Base-by-base conservation (phyloP, 106 monocot species). In the Chionographis japonica region DNA sequence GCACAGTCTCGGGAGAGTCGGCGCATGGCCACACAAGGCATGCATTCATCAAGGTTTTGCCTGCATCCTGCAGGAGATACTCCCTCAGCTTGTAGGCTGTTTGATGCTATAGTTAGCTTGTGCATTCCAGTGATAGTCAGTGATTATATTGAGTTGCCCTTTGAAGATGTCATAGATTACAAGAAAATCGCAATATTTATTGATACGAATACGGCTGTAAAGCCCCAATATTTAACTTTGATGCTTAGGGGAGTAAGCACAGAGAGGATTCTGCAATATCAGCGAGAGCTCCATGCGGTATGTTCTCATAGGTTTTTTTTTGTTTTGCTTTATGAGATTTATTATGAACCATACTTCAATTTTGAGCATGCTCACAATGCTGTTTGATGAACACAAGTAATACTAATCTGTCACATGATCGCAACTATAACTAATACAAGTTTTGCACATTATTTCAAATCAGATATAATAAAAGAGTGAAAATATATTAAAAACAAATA, bases 61-160 rank as follows among this genome's bases (percentile, higher is more conserved):
- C 65, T 94, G 27, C 94, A 94, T 77, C 94, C 94, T 68, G 94
- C 94, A 41, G 94, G 94, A 50, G 94, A 94, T 68, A 94, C 94
- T 6, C 94, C 94, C 12, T 90, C 94, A 35, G 94, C 90, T 46
- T 90, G 90, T 60, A 74, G 90, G 58, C 70, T 94, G 40, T 94
- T 94, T 69, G 94, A 94, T 77, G 94, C 94, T 37, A 87, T 90
- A 58, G 90, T 90, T 67, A 94, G 94, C 37, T 72, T 94, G 54
- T 94, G 94, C 54, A 66, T 94, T 40, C 94, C 94, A 20, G 94
- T 94, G 60, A 79, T 94, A 52, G 83, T 90, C 16, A 94, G 94
- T 63, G 90, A 94, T 72, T 78, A 74, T 20, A 85, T 94, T 52
- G 94, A 94, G 70, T 62, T 94, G 12, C 94, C 94, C 2, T 94